Evolutionary conservation across 192 early-diverging fungal species (phyloP).

Genomic region (Chytriomyces hyalinus): DNA sequence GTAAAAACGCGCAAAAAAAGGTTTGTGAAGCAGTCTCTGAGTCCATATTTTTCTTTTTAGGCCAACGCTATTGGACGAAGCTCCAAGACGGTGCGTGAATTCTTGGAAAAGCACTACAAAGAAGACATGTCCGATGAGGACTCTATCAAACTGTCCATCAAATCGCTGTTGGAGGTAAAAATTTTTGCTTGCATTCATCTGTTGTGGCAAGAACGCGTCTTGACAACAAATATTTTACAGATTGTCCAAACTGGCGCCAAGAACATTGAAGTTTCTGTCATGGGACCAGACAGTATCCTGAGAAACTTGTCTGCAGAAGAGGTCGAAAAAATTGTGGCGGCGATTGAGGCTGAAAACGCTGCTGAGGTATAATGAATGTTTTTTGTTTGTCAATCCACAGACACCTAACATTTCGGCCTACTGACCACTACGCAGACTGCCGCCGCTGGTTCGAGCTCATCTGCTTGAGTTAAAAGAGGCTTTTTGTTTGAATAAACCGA

Average conservation of each 20-base stretch:
- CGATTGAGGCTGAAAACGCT: conserved; percentile 39
- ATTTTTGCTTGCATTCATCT: neutral
- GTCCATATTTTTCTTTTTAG: conserved; percentile 37
- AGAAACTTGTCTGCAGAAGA: conserved; percentile 46
- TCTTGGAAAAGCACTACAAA: conserved; percentile 96
- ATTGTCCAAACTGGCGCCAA: conserved; percentile 99
- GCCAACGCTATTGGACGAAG: conserved; percentile 96
- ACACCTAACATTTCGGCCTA: too few species aligned
- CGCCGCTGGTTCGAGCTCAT: too few species aligned
- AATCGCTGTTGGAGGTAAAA: conserved; percentile 84
- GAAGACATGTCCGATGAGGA: conserved; percentile 81
- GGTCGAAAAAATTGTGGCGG: conserved; percentile 26
- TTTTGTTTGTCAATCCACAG: neutral
- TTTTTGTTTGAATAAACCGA: too few species aligned
- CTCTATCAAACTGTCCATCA: conserved; percentile 88
- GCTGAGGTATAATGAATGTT: conserved; percentile 7
- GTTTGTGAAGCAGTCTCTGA: neutral
- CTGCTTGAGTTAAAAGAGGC: too few species aligned
- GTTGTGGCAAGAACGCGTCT: neutral
- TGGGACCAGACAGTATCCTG: conserved; percentile 76
- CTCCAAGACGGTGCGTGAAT: conserved; percentile 97
- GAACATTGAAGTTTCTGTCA: conserved; percentile 97
- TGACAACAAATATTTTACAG: conserved; percentile 34
- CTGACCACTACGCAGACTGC: too few species aligned
- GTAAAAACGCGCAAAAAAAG: conserved; percentile 35